Conservation (phyloP, 1,139 yeast species). For the Hansenula anomala region DNA sequence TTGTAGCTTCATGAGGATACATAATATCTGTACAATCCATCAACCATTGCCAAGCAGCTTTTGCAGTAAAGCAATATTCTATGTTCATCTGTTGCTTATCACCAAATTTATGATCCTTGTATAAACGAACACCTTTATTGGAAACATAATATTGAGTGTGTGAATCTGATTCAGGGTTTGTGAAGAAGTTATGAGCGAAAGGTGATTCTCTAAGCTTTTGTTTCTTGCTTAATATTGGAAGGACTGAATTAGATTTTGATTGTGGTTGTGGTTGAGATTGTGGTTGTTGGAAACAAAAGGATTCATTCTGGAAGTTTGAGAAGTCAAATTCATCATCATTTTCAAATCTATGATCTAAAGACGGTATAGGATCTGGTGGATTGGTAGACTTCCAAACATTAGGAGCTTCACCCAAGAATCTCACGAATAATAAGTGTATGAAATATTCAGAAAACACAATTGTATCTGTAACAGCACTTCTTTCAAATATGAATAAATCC, state of each 20-base stretch:
- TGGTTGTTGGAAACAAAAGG: constrained; percentile 1
- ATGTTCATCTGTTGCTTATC: constrained; percentile 23
- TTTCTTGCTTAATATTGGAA: constrained; percentile 6
- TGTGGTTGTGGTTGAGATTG: too few relatives aligned
- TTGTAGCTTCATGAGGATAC: constrained; percentile 53
- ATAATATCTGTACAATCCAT: constrained; percentile 82
- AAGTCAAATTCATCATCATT: constrained; percentile 25
- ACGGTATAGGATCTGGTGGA: constrained; percentile 36
- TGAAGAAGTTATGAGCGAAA: constrained; percentile 69
- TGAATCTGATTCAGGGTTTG: constrained; percentile 86
- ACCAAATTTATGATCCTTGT: constrained; percentile 35
- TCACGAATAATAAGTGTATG: constrained; percentile 57
- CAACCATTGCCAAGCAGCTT: constrained; percentile 81
- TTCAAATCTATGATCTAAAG: constrained; percentile 25
- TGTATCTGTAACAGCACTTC: constrained; percentile 57
- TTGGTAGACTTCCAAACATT: constrained; percentile 63
- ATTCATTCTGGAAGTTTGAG: constrained; percentile 12
- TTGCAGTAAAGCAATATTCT: constrained; percentile 61
- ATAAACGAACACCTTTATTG: constrained; percentile 59
- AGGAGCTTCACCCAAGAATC: constrained; percentile 62
- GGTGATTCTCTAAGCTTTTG: constrained; percentile 45
- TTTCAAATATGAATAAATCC: constrained; percentile 64
- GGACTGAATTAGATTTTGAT: neutral
- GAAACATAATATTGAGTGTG: constrained; percentile 76
- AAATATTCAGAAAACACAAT: constrained; percentile 62